Conservation (phyloP, 495 filamentous ascomycete genomes). For the Pyrenula aspistea region DNA sequence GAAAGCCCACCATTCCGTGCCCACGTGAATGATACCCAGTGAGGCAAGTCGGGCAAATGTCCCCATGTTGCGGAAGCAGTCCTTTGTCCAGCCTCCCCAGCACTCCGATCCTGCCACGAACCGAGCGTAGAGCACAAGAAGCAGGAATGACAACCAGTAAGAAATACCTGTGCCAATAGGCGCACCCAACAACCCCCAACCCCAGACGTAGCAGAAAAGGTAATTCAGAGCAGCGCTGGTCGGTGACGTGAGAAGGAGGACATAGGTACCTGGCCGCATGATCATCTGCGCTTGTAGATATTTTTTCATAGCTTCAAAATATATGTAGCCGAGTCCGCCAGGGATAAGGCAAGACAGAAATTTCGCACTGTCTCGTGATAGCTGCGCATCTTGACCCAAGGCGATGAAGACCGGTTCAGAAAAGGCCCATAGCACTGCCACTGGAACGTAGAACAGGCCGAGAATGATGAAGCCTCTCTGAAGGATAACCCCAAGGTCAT, state of each 20-base stretch:
- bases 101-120: slow-evolving; percentile 62
- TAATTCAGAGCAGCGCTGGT: slow-evolving; percentile 69
- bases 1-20: slow-evolving; percentile 94
- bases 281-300: slow-evolving; percentile 87
- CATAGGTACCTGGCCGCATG: slow-evolving; percentile 80
- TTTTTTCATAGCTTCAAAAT: slow-evolving; percentile 88
- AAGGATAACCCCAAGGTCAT: slow-evolving; percentile 72
- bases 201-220: slow-evolving; percentile 62
- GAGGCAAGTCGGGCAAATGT: slow-evolving; percentile 68
- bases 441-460: slow-evolving; percentile 60
- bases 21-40: slow-evolving; percentile 77
- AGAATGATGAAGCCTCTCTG: slow-evolving; percentile 72
- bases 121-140: slow-evolving; percentile 63
- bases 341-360: slow-evolving; percentile 74
- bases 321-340: slow-evolving; percentile 80
- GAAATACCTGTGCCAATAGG: slow-evolving; percentile 74
- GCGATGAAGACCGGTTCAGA: slow-evolving; percentile 65
- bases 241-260: slow-evolving; percentile 72
- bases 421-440: slow-evolving; percentile 64
- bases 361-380: slow-evolving; percentile 60
- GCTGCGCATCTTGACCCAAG: slow-evolving; percentile 68
- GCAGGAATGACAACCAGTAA: slow-evolving; percentile 76
- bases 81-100: slow-evolving; percentile 72
- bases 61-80: slow-evolving; percentile 50
- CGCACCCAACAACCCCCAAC: slow-evolving; percentile 63